A percentile compares a stretch with the other conserved stretches of the same genome.
Evolutionary conservation across 1,284 basidiomycete genomes (phyloP).

Genomic region (Phellopilus nigrolimitatus): DNA sequence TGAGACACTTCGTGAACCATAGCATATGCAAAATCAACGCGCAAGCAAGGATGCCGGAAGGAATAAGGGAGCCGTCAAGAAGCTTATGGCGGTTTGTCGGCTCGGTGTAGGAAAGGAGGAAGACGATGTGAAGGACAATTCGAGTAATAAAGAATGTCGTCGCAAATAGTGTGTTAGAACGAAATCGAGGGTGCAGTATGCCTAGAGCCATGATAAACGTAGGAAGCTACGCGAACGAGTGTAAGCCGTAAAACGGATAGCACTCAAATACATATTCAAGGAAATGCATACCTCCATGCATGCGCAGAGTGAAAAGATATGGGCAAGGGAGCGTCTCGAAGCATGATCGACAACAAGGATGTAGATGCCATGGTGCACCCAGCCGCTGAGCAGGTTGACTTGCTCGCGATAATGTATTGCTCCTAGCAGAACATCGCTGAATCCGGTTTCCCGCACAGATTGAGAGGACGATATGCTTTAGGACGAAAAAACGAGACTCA

Average conservation of each 20-base stretch:
- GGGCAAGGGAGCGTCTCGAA: slow-evolving; percentile 35
- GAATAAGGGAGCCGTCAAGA: slow-evolving; percentile 34
- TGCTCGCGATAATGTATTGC: slow-evolving; percentile 38
- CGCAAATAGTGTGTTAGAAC: slow-evolving; percentile 50
- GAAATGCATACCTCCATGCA: slow-evolving; percentile 50
- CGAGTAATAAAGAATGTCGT: slow-evolving; percentile 49
- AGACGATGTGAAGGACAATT: slow-evolving; percentile 43
- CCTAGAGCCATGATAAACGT: slow-evolving; percentile 51
- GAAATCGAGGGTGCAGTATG: slow-evolving; percentile 40
- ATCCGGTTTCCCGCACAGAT: background rate
- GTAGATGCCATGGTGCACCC: slow-evolving; percentile 56
- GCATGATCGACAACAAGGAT: slow-evolving; percentile 44
- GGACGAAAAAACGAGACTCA: slow-evolving; percentile 27
- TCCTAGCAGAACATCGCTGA: slow-evolving; percentile 37
- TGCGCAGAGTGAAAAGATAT: slow-evolving; percentile 44
- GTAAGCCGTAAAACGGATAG: slow-evolving; percentile 28
- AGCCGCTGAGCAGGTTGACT: slow-evolving; percentile 49
- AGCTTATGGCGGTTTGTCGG: slow-evolving; percentile 30
- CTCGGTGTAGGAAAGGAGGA: slow-evolving; percentile 35
- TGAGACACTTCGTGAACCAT: slow-evolving; percentile 52
- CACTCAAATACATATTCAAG: slow-evolving; percentile 28
- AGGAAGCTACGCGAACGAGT: slow-evolving; percentile 41
- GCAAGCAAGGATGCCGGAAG: slow-evolving; percentile 35
- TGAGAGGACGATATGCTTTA: slow-evolving; percentile 13
- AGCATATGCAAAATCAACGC: slow-evolving; percentile 48